Conservation (phyloP, 2,329 filamentous ascomycete genomes). For the Chaetomiaceae sp. region DNA sequence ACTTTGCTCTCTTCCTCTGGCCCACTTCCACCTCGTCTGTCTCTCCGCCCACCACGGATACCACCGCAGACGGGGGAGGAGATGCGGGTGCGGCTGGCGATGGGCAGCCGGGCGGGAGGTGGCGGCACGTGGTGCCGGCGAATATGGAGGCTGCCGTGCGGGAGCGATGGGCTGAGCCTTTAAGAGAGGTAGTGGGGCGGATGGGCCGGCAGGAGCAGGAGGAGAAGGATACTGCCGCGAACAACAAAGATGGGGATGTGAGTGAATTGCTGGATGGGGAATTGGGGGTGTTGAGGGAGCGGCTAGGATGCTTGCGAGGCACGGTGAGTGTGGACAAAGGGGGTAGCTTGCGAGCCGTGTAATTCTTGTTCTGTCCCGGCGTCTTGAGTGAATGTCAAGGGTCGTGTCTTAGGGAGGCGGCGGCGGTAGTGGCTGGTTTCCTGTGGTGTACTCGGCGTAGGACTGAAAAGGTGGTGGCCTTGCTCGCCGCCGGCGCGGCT, state of each 20-base stretch:
- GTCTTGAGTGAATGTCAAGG: too few relatives aligned
- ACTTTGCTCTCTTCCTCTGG: constrained; percentile 55
- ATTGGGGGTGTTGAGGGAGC: constrained; percentile 20
- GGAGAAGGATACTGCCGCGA: constrained; percentile 4
- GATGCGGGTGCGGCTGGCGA: not conserved
- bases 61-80: not conserved
- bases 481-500: too few relatives aligned
- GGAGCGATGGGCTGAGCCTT: constrained; percentile 51
- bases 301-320: constrained; percentile 17
- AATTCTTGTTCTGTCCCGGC: too few relatives aligned
- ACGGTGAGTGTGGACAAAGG: constrained; percentile 9
- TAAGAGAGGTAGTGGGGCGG: constrained; percentile 37
- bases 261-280: constrained; percentile 15
- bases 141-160: constrained; percentile 53
- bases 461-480: too few relatives aligned
- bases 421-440: too few relatives aligned
- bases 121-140: constrained; percentile 44
- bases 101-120: constrained; percentile 20
- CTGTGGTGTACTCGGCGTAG: too few relatives aligned
- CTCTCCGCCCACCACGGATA: not conserved
- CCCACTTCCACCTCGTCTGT: not conserved
- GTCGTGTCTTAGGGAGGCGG: too few relatives aligned
- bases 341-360: too few relatives aligned
- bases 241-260: too few relatives aligned
- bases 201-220: constrained; percentile 8